Percentiles rank a stretch among this genome's conserved stretches.
These are phyloP conservation scores for Eimeria sp. DNA, from an alignment of 169 alveolate genomes.

Conservation along the genomic window DNA sequence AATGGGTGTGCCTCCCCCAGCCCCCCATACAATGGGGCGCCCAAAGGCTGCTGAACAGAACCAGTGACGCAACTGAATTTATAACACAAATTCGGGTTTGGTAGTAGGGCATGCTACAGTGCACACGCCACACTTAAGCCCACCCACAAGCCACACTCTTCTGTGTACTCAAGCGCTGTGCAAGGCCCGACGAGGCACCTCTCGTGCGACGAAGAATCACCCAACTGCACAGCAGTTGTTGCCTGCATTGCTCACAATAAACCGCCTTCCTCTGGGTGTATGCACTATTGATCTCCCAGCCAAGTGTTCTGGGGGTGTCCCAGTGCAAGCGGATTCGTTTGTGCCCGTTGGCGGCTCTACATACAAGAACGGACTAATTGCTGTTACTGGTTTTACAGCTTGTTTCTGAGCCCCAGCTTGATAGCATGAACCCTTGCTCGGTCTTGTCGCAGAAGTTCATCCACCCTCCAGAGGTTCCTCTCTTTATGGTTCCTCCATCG, in stretches of 20 bases:
- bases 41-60: background rate
- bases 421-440: background rate
- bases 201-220: background rate
- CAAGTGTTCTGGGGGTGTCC: background rate
- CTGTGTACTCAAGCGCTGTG: background rate
- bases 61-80: background rate
- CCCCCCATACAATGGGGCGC: background rate
- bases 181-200: too few relatives aligned
- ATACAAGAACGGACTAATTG: background rate
- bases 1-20: background rate
- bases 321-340: background rate
- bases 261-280: background rate
- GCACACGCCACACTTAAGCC: background rate
- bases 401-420: background rate
- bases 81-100: background rate
- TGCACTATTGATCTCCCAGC: background rate
- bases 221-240: background rate
- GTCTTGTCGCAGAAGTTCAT: slow-evolving; percentile 38
- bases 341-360: background rate
- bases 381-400: background rate
- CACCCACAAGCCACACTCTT: background rate
- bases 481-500: slow-evolving; percentile 36
- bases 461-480: slow-evolving; percentile 34
- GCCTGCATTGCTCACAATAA: too few relatives aligned
- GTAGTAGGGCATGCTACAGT: background rate